Evolutionary conservation across 805 yeast species (phyloP), one percentile per base, ranked within the genome.

Genomic region (Saccharomyces cerevisiae): DNA sequence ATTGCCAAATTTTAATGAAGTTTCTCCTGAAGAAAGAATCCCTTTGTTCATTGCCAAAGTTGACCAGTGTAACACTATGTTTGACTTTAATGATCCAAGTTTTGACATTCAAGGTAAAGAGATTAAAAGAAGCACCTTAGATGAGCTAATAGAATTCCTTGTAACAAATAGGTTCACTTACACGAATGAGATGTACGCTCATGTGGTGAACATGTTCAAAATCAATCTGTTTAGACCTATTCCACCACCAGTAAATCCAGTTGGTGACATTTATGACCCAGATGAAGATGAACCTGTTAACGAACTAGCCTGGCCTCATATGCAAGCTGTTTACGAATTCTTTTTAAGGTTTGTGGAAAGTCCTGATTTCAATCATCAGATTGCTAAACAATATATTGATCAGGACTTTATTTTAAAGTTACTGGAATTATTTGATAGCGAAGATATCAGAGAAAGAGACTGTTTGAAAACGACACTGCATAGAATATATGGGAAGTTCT

Each of bases 271-370:
- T 43, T 94, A 81, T 70, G 99, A 94, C 65, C 99, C 99, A 0
- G 99, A 94, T 72, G 99, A 94, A 73, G 99, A 94, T 74, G 99
- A 94, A 72, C 98, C 98, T 2, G 96, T 94, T 41, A 83, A 84
- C 63, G 98, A 94, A 69, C 81, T 92, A 59, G 91, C 97, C 9
- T 94, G 99, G 99, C 96, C 98, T 11, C 99, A 94, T 70, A 94
- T 94, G 98, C 96, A 89, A 71, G 80, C 90, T 47, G 96, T 91
- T 31, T 94, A 94, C 73, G 98, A 94, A 70, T 89, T 94, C 65
- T 92, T 94, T 68, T 75, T 94, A 56, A 77, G 96, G 64, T 92
- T 94, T 71, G 85, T 94, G 52, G 98, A 94, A 73, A 84, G 92
- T 59, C 95, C 96, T 2, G 97, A 91, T 72, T 92, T 94, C 71